Percentiles rank a stretch among this genome's conserved stretches.
phyloP scores from a whole-genome alignment of 306 rosid species.

The Urtica urens region DNA sequence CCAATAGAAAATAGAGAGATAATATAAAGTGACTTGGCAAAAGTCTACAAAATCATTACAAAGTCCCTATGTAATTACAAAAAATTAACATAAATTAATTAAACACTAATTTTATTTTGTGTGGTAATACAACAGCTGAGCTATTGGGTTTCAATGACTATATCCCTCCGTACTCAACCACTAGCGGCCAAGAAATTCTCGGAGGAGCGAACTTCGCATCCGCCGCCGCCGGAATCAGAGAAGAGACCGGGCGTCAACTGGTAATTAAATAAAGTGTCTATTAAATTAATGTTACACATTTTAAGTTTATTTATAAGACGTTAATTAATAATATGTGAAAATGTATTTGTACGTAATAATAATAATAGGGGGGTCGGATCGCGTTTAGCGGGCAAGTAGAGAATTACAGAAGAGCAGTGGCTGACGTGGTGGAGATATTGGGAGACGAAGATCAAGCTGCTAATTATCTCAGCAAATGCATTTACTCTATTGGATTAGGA shows the following conservation, averaged over 20 bases:
- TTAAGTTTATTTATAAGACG: not conserved
- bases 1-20: not conserved
- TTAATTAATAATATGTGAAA: not conserved
- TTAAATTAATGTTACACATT: not conserved
- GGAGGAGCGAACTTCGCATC: slow-evolving; percentile 86
- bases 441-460: slow-evolving; percentile 55
- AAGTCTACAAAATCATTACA: too few relatives aligned
- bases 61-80: not conserved
- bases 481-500: slow-evolving; percentile 77
- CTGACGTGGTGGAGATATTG: slow-evolving; percentile 48
- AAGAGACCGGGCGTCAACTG: slow-evolving; percentile 90
- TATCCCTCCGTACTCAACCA: slow-evolving; percentile 50
- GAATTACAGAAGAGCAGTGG: slow-evolving; percentile 58
- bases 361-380: slow-evolving; percentile 63
- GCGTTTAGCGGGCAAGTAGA: slow-evolving; percentile 70
- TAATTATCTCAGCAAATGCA: slow-evolving; percentile 55
- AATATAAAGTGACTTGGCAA: not conserved
- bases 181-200: slow-evolving; percentile 53
- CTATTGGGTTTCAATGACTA: slow-evolving; percentile 67
- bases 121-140: slow-evolving; percentile 38
- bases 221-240: slow-evolving; percentile 96
- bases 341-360: not conserved
- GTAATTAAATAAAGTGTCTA: slow-evolving; percentile 14
- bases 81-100: too few relatives aligned
- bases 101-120: not conserved